Evolutionary conservation across 345 rosid genomes (phyloP), one percentile per base, ranked within the genome.

Genomic region (Salix exigua): DNA sequence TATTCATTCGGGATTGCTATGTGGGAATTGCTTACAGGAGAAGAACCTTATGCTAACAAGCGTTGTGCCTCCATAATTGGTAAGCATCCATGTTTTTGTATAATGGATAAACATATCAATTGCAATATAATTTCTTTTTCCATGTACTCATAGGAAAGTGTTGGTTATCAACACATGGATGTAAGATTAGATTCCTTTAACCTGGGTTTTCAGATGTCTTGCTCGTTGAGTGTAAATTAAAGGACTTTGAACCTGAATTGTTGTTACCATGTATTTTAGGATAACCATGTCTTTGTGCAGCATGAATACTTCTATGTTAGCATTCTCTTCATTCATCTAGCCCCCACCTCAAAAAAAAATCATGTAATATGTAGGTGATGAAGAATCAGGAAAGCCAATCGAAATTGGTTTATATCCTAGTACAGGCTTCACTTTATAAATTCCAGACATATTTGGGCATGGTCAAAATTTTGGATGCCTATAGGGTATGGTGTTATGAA

Each of bases 1-100:
- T 96, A 96, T 85, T 96, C 99, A 38, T 96, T 96, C 82, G 98
- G 95, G 73, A 87, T 96, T 72, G 99, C 92, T 61, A 93, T 96
- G 99, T 96, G 98, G 98, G 99, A 96, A 86, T 67, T 96, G 82
- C 97, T 96, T 13, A 93, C 97, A 1, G 98, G 97, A 23, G 94
- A 96, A 74, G 99, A 96, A 84, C 98, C 98, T 70, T 96, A 96
- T 83, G 84, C 96, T 66, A 93, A 89, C 75, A 85, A 91, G 95
- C 99, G 93, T 71, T 91, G 97, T 82, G 98, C 98, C 71, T 90
- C 97, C 70, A 96, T 96, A 84, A 96, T 96, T 42, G 99, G 99
- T 93, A 85, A 87, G 87, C 51, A 55, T 23, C 18, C 48, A 61
- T 42, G 63, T 58, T 58, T 55, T 12, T 23, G 64, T 73, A 28